phyloP scores from a whole-genome alignment of 2,329 filamentous ascomycete species.

The Aspergillus alliaceus region DNA sequence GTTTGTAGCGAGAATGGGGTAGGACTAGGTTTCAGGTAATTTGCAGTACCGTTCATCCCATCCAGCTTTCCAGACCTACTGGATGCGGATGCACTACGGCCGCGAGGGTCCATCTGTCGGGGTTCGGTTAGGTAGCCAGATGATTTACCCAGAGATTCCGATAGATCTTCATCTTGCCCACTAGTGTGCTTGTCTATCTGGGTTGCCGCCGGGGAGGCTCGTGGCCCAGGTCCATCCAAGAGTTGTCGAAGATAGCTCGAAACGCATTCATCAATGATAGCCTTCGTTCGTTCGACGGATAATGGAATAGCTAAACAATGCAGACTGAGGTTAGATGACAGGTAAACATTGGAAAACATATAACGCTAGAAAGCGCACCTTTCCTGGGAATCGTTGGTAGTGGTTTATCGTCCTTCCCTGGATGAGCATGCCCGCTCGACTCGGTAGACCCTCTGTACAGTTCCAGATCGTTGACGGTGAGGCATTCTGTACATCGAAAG shows the following conservation, averaged over 20 bases:
- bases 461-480: conserved; percentile 79
- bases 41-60: conserved; percentile 14
- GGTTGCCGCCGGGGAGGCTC: conserved; percentile 20
- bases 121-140: conserved; percentile 20
- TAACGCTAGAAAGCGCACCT: conserved; percentile 21
- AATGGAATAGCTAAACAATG: conserved; percentile 46
- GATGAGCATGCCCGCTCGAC: conserved; percentile 12
- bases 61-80: conserved; percentile 18
- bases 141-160: conserved; percentile 9
- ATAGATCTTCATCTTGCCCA: conserved; percentile 14
- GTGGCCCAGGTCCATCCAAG: conserved; percentile 27
- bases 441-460: conserved; percentile 35
- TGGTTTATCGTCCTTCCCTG: conserved; percentile 22
- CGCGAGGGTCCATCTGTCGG: conserved; percentile 18
- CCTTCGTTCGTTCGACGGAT: conserved; percentile 60
- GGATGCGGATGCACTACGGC: conserved; percentile 29
- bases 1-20: conserved; percentile 11
- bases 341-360: background rate
- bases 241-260: conserved; percentile 50
- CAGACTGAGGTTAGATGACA: background rate
- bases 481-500: conserved; percentile 80
- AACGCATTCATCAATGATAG: conserved; percentile 58
- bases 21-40: conserved; percentile 17
- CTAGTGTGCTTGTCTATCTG: conserved; percentile 5
- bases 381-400: conserved; percentile 18